A percentile compares a stretch with the other conserved stretches of the same genome.
phyloP scores from a whole-genome alignment of 768 basidiomycete genomes.

The Phanerochaete sordida region DNA sequence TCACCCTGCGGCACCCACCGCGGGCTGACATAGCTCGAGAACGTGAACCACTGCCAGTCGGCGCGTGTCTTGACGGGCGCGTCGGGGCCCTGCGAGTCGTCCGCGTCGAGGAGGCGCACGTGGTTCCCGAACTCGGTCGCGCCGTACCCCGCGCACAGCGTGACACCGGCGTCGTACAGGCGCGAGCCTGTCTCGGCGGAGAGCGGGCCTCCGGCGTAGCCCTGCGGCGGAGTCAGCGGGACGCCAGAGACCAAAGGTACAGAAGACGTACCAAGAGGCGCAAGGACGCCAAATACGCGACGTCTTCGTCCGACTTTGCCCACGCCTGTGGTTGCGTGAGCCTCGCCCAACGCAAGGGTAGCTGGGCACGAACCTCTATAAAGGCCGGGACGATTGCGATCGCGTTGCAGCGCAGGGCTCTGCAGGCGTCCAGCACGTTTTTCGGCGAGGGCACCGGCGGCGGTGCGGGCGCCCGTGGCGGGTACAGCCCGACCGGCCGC shows the following conservation, averaged over 20 bases:
- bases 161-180: slow-evolving; percentile 7
- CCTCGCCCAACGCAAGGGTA: too few relatives aligned
- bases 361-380: slow-evolving; percentile 11
- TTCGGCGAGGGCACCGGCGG: slow-evolving; percentile 15
- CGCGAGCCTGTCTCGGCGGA: slow-evolving; percentile 12
- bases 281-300: slow-evolving; percentile 10
- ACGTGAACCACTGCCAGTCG: slow-evolving; percentile 17
- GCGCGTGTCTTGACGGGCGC: slow-evolving; percentile 1
- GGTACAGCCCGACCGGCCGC: slow-evolving; percentile 6
- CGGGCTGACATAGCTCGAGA: neutral
- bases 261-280: slow-evolving; percentile 7
- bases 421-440: slow-evolving; percentile 10
- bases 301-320: slow-evolving; percentile 13
- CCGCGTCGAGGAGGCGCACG: slow-evolving; percentile 1
- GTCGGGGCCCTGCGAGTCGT: slow-evolving; percentile 6
- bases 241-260: neutral
- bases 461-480: slow-evolving; percentile 6
- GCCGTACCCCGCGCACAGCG: slow-evolving; percentile 12
- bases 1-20: slow-evolving; percentile 15
- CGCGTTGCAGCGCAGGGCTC: slow-evolving; percentile 3
- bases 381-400: slow-evolving; percentile 14
- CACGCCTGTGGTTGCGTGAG: slow-evolving; percentile 2
- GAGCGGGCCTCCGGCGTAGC: slow-evolving; percentile 15
- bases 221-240: neutral
- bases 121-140: slow-evolving; percentile 15